A percentile compares a stretch with the other conserved stretches of the same genome.
These are phyloP conservation scores for Phoma herbarum DNA, from an alignment of 2,329 filamentous ascomycete genomes.

Conservation along the genomic window DNA sequence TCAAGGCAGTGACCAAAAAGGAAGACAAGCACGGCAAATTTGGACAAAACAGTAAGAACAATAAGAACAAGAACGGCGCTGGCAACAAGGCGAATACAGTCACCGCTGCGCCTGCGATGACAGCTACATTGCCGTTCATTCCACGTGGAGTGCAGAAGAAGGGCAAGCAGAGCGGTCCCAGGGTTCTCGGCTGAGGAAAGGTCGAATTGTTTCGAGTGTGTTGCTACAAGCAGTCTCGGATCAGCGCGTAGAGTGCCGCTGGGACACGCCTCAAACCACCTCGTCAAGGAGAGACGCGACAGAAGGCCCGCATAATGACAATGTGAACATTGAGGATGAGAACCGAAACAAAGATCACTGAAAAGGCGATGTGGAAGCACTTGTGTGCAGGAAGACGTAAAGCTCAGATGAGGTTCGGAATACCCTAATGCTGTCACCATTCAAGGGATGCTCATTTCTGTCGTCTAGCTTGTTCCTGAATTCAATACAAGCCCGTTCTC, in stretches of 20 bases:
- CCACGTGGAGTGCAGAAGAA: constrained; percentile 45
- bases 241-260: too few species aligned
- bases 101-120: constrained; percentile 21
- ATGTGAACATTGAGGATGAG: too few species aligned
- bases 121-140: constrained; percentile 35
- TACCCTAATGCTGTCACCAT: neutral
- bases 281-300: too few species aligned
- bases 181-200: constrained; percentile 38
- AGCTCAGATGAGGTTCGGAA: neutral
- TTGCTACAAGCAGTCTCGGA: neutral
- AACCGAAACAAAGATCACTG: neutral
- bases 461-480: neutral
- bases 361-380: neutral
- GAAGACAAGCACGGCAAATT: constrained; percentile 50
- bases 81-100: constrained; percentile 26
- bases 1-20: constrained; percentile 74
- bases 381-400: neutral
- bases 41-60: constrained; percentile 55
- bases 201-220: neutral
- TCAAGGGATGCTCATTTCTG: neutral
- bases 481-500: too few species aligned
- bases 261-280: too few species aligned
- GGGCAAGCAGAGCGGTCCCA: constrained; percentile 40
- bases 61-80: constrained; percentile 57
- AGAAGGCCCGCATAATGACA: too few species aligned